Conservation (phyloP, 2,329 filamentous ascomycete species). For the Xylariaceae sp. region DNA sequence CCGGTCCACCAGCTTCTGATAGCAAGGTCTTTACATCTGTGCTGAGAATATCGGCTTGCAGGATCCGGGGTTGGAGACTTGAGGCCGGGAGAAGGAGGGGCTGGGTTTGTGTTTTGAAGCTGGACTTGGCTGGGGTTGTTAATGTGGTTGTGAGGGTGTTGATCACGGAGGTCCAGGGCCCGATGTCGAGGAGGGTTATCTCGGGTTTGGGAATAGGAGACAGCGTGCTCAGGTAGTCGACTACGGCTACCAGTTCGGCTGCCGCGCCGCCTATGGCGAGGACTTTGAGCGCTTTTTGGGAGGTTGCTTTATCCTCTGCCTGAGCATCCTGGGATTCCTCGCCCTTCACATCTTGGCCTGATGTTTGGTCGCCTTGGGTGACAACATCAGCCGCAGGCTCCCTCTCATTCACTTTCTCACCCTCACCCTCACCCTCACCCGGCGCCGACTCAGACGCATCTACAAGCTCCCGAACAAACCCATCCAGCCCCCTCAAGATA, state of each 20-base stretch:
- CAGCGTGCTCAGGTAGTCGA: conserved; percentile 35
- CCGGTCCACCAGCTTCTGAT: conserved; percentile 26
- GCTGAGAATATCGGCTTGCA: not conserved
- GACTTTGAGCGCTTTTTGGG: conserved; percentile 32
- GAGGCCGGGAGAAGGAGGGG: conserved; percentile 33
- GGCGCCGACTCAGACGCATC: not conserved
- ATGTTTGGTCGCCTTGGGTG: not conserved
- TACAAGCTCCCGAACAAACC: conserved; percentile 11
- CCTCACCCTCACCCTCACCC: not conserved
- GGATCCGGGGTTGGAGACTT: conserved; percentile 36
- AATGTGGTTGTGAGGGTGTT: conserved; percentile 53
- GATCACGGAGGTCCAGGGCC: conserved; percentile 66
- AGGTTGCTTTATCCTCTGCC: not conserved
- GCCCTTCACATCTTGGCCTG: not conserved
- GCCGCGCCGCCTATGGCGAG: conserved; percentile 53
- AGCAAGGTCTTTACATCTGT: not conserved
- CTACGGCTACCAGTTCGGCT: conserved; percentile 56
- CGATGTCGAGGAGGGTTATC: conserved; percentile 73
- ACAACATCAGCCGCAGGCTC: no score
- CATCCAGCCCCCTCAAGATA: conserved; percentile 41
- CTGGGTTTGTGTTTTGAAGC: conserved; percentile 41
- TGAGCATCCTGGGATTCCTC: not conserved
- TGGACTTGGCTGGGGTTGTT: conserved; percentile 47
- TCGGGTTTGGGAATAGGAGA: conserved; percentile 23
- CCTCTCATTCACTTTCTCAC: not conserved